Base-by-base conservation (phyloP, 345 rosid species). In the Hypericum androsaemum region DNA sequence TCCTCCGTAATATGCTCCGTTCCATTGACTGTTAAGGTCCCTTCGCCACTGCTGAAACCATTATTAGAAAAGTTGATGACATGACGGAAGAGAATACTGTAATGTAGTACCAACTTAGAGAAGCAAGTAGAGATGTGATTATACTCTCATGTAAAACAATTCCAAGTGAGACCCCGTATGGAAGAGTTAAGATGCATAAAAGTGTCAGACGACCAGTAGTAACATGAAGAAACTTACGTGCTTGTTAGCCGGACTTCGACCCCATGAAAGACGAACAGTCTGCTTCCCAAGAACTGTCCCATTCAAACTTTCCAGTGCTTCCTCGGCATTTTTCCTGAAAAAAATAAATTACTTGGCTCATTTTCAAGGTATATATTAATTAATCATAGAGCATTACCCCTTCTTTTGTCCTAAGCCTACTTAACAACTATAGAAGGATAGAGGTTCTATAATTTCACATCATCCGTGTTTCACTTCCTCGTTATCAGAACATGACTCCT, bases 221-320 rank as follows among this genome's bases (percentile, higher is more conserved):
- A 28, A 49, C n/a, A 16, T 13, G 13, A 2, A 46, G 37, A 54
- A 12, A 7, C 41, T 69, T 71, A 84, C 96, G 86, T 82, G 98
- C 67, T 75, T 90, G 82, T 79, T 76, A n/a, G 69, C 86, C 5
- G 88, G 86, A 55, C 68, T 87, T 54, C 96, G 86, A 43, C 96
- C 96, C 98, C 98, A 90, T 14, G 98, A 87, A 64, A 90, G 92
- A 8, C 98, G 89, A 52, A 90, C 89, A 12, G 88, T 79, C 65
- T 92, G 94, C 72, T 87, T 87, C 56, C 98, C 96, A 6, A 92
- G 80, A 17, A 70, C 73, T 45, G 88, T 77, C 53, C 86, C 95
- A 12, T 84, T 86, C 73, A 87, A 72, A 51, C 57, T 75, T 69
- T 84, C 72, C 45, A 92, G 70, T 17, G 98, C 89, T 22, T 79